phyloP scores from a whole-genome alignment of 176 grass and related monocot species.

The Ensete ventricosum region DNA sequence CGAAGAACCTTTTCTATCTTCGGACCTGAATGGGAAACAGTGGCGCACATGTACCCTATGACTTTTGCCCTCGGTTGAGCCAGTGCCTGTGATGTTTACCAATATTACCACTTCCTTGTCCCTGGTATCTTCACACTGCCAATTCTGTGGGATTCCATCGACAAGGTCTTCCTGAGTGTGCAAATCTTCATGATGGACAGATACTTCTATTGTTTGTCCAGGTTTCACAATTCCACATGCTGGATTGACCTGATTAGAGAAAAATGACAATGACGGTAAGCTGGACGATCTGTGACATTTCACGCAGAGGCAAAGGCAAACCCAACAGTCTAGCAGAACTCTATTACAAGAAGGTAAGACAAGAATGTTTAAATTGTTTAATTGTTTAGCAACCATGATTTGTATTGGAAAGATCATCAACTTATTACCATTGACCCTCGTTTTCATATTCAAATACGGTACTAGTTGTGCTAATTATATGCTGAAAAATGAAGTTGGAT shows the following conservation, averaged over 20 bases:
- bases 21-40: conserved; percentile 35
- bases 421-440: too few relatives aligned
- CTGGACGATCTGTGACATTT: not conserved
- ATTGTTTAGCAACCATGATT: too few relatives aligned
- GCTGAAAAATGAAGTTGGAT: too few relatives aligned
- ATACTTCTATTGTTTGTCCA: conserved; percentile 61
- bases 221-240: conserved; percentile 59
- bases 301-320: not conserved
- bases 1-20: conserved; percentile 28
- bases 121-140: conserved; percentile 81
- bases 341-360: too few relatives aligned
- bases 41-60: conserved; percentile 60
- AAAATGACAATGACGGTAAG: not conserved
- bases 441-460: too few relatives aligned
- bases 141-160: conserved; percentile 83
- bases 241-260: conserved; percentile 54
- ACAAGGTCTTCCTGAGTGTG: conserved; percentile 81
- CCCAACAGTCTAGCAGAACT: not conserved
- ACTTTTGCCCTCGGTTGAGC: conserved; percentile 48
- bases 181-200: conserved; percentile 76
- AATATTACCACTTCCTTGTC: conserved; percentile 62
- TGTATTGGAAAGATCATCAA: too few relatives aligned
- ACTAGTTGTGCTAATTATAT: too few relatives aligned
- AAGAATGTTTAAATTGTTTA: too few relatives aligned
- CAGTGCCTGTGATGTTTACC: conserved; percentile 52